These are phyloP conservation scores for Solanum pinnatisectum DNA, from an alignment of 257 asterid species.

Conservation along the genomic window DNA sequence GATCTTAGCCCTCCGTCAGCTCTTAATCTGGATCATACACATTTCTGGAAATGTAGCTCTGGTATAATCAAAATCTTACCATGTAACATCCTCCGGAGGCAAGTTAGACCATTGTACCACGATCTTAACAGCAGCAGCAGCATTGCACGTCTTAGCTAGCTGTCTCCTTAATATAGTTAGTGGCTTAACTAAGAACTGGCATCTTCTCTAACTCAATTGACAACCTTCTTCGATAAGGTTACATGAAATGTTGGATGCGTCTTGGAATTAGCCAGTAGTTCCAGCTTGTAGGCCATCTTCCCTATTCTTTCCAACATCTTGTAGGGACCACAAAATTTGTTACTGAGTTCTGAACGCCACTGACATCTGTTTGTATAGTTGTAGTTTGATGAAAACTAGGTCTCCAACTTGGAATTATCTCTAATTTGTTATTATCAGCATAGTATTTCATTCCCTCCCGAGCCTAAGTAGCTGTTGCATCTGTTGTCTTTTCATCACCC, in stretches of 20 bases:
- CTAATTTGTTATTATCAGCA: background rate
- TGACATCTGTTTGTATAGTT: background rate
- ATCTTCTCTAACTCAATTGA: background rate
- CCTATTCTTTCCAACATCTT: background rate
- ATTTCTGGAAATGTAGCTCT: background rate
- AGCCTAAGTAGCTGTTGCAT: background rate
- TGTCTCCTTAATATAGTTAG: background rate
- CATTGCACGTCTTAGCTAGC: background rate
- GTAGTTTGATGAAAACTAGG: background rate
- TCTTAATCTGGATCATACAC: background rate
- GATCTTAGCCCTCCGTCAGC: background rate
- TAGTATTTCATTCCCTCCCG: background rate
- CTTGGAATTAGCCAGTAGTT: background rate
- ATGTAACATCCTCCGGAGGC: background rate
- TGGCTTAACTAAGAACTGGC: background rate
- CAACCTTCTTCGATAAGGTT: background rate
- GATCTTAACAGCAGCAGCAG: background rate
- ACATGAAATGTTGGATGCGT: background rate
- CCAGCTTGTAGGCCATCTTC: background rate
- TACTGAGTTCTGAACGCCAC: background rate
- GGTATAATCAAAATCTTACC: background rate
- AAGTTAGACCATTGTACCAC: background rate
- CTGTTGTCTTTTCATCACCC: background rate
- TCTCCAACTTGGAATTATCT: background rate
- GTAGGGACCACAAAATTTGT: background rate